These are phyloP conservation scores for Cladorrhinum sp. DNA, from an alignment of 2,329 filamentous ascomycete species.

Conservation along the genomic window DNA sequence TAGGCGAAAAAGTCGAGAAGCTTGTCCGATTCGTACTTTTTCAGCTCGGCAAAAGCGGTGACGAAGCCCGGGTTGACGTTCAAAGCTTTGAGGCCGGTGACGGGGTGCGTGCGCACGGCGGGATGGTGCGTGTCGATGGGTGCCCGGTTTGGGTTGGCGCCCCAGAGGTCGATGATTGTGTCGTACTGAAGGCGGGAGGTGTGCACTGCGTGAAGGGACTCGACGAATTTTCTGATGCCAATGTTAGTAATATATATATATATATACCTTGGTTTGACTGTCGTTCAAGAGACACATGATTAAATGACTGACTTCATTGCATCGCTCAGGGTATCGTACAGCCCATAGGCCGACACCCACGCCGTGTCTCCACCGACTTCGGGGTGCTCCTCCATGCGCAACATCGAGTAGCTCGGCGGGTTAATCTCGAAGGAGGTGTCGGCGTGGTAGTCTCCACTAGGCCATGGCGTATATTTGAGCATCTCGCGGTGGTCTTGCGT, in stretches of 20 bases:
- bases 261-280: too few relatives aligned
- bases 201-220: slow-evolving; percentile 44
- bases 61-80: slow-evolving; percentile 47
- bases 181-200: slow-evolving; percentile 46
- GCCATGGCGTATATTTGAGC: slow-evolving; percentile 46
- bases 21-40: slow-evolving; percentile 46
- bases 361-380: slow-evolving; percentile 46
- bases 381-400: slow-evolving; percentile 51
- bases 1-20: slow-evolving; percentile 44
- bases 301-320: slow-evolving; percentile 34
- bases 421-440: slow-evolving; percentile 52
- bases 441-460: slow-evolving; percentile 45
- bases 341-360: slow-evolving; percentile 45
- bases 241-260: too few relatives aligned
- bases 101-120: slow-evolving; percentile 47
- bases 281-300: too few relatives aligned
- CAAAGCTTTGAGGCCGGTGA: slow-evolving; percentile 44
- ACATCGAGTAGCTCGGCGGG: slow-evolving; percentile 48
- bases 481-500: slow-evolving; percentile 44
- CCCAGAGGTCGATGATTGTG: slow-evolving; percentile 45
- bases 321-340: slow-evolving; percentile 44
- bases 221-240: slow-evolving; percentile 32
- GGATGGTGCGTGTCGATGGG: slow-evolving; percentile 49
- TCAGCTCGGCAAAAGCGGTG: slow-evolving; percentile 47
- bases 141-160: slow-evolving; percentile 39